These are phyloP conservation scores for Bolboschoenus planiculmis DNA, from an alignment of 176 grass and related monocot genomes.

Conservation along the genomic window DNA sequence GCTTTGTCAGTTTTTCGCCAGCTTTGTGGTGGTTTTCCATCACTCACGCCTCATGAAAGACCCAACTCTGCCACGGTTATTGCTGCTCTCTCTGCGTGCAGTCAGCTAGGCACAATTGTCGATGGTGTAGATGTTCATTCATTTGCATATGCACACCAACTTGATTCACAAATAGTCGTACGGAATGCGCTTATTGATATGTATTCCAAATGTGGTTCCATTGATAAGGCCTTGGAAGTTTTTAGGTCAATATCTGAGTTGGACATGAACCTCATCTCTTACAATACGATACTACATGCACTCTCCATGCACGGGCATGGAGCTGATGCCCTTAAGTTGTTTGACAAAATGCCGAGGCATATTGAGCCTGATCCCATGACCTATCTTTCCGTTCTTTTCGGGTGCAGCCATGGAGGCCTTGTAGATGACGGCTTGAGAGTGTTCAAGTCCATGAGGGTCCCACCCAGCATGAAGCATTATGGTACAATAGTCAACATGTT, in stretches of 20 bases:
- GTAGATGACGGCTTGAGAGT: constrained; percentile 65
- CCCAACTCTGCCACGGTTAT: constrained; percentile 54
- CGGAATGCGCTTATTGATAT: constrained; percentile 67
- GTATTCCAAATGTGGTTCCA: constrained; percentile 82
- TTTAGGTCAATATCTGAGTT: constrained; percentile 41
- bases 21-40: constrained; percentile 25
- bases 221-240: constrained; percentile 39
- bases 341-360: constrained; percentile 58
- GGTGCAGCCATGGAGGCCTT: constrained; percentile 76
- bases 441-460: constrained; percentile 54
- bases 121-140: constrained; percentile 43
- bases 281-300: constrained; percentile 58
- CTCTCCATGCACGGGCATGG: constrained; percentile 62
- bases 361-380: constrained; percentile 57
- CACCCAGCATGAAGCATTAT: constrained; percentile 68
- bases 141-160: constrained; percentile 26
- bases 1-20: constrained; percentile 52
- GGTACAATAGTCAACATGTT: constrained; percentile 78
- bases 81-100: constrained; percentile 57
- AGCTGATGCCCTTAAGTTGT: constrained; percentile 42
- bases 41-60: constrained; percentile 37
- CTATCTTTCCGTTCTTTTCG: constrained; percentile 61
- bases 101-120: constrained; percentile 41
- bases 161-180: constrained; percentile 35
- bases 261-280: constrained; percentile 52